These are phyloP conservation scores for Amanita thiersii DNA, from an alignment of 768 basidiomycete genomes.

Conservation along the genomic window DNA sequence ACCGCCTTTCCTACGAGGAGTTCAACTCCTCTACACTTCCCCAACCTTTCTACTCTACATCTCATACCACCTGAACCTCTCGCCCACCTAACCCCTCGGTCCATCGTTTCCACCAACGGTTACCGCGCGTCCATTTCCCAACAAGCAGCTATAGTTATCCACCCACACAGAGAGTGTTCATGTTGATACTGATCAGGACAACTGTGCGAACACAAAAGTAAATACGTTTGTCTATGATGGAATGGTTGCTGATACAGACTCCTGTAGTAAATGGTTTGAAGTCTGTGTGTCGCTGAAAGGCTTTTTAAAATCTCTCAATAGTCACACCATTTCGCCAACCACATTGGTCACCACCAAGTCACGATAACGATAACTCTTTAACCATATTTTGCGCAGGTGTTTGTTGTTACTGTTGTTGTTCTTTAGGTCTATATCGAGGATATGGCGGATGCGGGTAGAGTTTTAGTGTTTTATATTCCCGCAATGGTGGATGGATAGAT, in stretches of 20 bases:
- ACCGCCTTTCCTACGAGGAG: no score
- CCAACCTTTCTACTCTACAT: no score
- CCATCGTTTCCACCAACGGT: no score
- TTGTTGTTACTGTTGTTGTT: constrained; percentile 79
- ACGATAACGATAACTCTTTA: background rate
- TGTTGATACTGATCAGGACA: constrained; percentile 73
- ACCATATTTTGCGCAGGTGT: constrained; percentile 49
- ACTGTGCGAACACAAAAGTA: constrained; percentile 62
- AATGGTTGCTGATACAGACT: background rate
- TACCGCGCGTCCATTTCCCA: no score
- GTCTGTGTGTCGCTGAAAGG: constrained; percentile 67
- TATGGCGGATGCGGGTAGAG: constrained; percentile 69
- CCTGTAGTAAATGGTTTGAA: constrained; percentile 34
- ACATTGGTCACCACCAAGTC: constrained; percentile 24
- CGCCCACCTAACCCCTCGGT: no score
- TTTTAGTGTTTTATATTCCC: constrained; percentile 84
- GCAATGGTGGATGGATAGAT: constrained; percentile 62
- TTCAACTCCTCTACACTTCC: no score
- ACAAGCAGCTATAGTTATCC: constrained; percentile 42
- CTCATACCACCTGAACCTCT: no score
- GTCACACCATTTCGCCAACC: constrained; percentile 72
- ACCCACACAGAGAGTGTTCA: constrained; percentile 68
- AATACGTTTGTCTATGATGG: constrained; percentile 17
- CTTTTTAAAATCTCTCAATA: constrained; percentile 75
- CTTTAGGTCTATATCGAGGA: constrained; percentile 87